Conservation (phyloP, 768 basidiomycete species). For the Tremella fuciformis region DNA sequence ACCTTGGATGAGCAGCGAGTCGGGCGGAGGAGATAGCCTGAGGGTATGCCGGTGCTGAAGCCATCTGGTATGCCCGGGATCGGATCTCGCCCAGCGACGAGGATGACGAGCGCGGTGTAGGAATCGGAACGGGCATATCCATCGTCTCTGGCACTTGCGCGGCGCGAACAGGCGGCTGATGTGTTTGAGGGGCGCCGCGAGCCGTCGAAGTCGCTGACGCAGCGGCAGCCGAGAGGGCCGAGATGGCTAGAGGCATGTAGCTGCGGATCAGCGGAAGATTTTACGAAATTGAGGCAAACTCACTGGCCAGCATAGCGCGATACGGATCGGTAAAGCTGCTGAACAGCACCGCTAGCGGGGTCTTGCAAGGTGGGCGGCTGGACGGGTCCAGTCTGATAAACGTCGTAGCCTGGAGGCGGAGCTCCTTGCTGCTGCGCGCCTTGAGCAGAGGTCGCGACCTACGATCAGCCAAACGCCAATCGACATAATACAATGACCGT, state of each 20-base stretch:
- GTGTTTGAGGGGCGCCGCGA: background rate
- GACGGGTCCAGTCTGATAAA: conserved; percentile 20
- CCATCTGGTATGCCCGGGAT: conserved; percentile 27
- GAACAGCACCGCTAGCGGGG: conserved; percentile 46
- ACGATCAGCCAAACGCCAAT: background rate
- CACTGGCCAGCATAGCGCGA: conserved; percentile 43
- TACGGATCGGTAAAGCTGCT: conserved; percentile 39
- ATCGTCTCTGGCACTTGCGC: conserved; percentile 26
- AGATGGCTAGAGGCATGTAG: conserved; percentile 38
- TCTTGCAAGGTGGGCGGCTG: conserved; percentile 50
- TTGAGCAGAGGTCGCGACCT: conserved; percentile 1
- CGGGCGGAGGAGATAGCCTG: conserved; percentile 2
- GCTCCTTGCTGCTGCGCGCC: background rate
- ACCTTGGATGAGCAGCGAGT: background rate
- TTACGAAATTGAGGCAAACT: conserved; percentile 14
- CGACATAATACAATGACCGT: background rate
- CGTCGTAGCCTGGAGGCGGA: conserved; percentile 14
- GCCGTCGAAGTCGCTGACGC: conserved; percentile 13
- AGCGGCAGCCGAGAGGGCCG: conserved; percentile 29
- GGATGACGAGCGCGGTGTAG: conserved; percentile 20
- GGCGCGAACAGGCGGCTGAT: conserved; percentile 7
- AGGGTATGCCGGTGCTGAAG: background rate
- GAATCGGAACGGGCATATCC: conserved; percentile 40
- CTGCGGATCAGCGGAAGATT: conserved; percentile 6
- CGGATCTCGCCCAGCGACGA: conserved; percentile 18